Base-by-base conservation (phyloP, 805 yeast genomes). In the Sugiyamaella valdiviana region DNA sequence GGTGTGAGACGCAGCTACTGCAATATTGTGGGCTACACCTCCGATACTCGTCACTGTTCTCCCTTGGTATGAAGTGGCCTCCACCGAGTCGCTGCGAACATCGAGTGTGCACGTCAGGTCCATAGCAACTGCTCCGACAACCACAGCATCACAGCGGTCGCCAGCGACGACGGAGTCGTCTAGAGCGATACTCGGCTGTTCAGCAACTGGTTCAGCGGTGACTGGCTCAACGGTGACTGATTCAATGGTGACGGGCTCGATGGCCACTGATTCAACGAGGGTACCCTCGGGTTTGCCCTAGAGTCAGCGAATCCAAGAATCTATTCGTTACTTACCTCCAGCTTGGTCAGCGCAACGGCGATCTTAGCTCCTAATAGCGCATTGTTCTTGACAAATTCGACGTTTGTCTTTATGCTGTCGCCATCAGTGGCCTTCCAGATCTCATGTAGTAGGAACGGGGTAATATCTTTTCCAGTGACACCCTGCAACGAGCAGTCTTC, bases 1-100 rank as follows among this genome's bases (percentile, higher is more conserved):
- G 2, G 57, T 53, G 51, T 71, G 75, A 16, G 64, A 58, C 2
- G 83, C 70, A 0, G 93, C 91, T n/a, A 76, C 58, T 0, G 86
- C 80, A 14, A 88, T 80, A 57, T 89, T 88, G 62, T 76, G 81
- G 0, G 88, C 96, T 1, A 88, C 95, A 1, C 96, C 96, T 1
- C 96, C 96, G 6, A 86, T 62, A 0, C 83, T 71, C 2, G 80
- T 72, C 1, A 64, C 57, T 5, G 78, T 72, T 0, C 57, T 60
- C 0, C 93, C 89, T 0, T 93, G 93, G 54, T 84, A 84, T 2
- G 95, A 87, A 50, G 91, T 91, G 10, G 68, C 53, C 21, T 54
- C 36, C 36, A 50, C 46, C 1, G 57, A 26, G 10, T 50, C 54
- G 22, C 60, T 58, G 14, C 58, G 52, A 15, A 54, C 57, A 2